phyloP scores from a whole-genome alignment of 106 monocot species.

The Alisma plantagoaquatica region DNA sequence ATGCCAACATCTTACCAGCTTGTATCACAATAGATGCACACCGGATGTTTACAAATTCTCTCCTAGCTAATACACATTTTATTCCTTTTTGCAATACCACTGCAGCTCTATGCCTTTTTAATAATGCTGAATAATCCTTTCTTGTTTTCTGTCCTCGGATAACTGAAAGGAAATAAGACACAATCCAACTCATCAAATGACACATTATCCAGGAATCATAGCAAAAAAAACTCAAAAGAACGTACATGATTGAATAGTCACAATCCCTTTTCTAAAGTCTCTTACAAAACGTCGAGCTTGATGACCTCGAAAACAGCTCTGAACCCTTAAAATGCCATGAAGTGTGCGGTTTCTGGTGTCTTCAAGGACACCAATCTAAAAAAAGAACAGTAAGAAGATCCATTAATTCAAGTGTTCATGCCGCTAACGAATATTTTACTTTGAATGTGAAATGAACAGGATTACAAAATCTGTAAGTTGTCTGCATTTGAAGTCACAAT shows the following conservation, averaged over 20 bases:
- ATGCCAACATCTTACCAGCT: constrained; percentile 57
- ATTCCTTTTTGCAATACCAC: constrained; percentile 49
- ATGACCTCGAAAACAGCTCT: constrained; percentile 91
- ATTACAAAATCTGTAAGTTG: too few species aligned
- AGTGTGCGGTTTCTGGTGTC: constrained; percentile 89
- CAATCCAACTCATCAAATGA: not conserved
- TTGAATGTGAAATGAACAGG: too few species aligned
- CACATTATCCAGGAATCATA: not conserved
- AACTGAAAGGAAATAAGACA: constrained; percentile 21
- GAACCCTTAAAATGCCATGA: constrained; percentile 90
- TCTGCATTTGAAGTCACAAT: too few species aligned
- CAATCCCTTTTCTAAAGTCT: constrained; percentile 38
- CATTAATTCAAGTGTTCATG: too few species aligned
- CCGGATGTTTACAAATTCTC: constrained; percentile 31
- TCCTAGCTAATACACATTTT: constrained; percentile 34
- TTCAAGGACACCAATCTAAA: constrained; percentile 84
- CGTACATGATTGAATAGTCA: constrained; percentile 79
- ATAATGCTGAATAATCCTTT: constrained; percentile 14
- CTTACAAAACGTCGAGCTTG: constrained; percentile 53
- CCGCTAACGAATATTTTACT: too few species aligned
- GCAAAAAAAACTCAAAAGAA: not conserved
- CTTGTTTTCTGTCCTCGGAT: constrained; percentile 67
- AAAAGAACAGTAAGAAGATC: too few species aligned
- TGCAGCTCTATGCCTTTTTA: constrained; percentile 45
- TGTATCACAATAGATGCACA: constrained; percentile 63